Percentiles rank a stretch among this genome's conserved stretches.
Evolutionary conservation across 257 asterid genomes (phyloP).

Genomic region (Solanum pinnatisectum): DNA sequence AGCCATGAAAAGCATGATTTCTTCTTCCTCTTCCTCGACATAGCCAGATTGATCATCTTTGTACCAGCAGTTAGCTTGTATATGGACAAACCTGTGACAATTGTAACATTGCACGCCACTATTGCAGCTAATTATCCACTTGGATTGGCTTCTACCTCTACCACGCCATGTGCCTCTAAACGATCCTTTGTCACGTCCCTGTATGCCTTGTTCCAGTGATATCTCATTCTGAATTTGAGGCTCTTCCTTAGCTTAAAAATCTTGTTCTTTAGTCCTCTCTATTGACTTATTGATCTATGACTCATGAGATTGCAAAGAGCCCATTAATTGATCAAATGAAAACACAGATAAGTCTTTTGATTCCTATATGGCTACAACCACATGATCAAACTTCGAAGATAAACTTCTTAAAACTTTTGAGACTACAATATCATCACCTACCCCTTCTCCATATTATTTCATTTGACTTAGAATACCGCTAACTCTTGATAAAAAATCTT

Average conservation of each 20-base stretch:
- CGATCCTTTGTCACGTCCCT: neutral
- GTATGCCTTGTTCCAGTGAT: neutral
- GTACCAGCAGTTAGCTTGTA: neutral
- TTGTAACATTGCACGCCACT: neutral
- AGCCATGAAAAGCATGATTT: conserved; percentile 1
- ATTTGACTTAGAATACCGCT: neutral
- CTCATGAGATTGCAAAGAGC: neutral
- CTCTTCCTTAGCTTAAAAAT: neutral
- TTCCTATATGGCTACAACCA: neutral
- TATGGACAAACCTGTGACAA: neutral
- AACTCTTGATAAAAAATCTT: neutral
- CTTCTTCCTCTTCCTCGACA: neutral
- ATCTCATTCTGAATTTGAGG: neutral
- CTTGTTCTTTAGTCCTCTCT: conserved; percentile 1
- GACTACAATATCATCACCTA: neutral
- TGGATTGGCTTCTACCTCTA: neutral
- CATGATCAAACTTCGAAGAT: neutral
- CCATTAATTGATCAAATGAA: neutral
- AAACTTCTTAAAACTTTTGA: neutral
- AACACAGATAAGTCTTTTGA: neutral
- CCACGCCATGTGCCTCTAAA: neutral
- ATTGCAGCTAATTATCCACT: neutral
- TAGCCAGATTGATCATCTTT: neutral
- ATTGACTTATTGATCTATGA: too few species aligned
- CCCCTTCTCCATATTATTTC: neutral